Conservation (phyloP, 306 rosid species). For the Acmispon strigosus region DNA sequence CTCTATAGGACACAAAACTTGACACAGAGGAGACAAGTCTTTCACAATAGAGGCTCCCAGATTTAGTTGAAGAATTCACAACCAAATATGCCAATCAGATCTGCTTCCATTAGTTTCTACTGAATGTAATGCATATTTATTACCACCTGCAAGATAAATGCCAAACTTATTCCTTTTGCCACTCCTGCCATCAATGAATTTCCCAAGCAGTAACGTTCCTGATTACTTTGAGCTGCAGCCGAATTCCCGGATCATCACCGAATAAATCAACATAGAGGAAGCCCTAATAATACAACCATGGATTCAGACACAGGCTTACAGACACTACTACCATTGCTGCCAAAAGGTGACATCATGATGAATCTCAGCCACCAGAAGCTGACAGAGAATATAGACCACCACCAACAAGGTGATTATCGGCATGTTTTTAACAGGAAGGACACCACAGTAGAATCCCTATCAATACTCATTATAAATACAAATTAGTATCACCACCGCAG, state of each 20-base stretch:
- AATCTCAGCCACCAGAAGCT: constrained; percentile 42
- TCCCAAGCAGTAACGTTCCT: constrained; percentile 16
- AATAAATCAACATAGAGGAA: constrained; percentile 22
- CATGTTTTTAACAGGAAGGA: constrained; percentile 17
- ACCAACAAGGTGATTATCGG: constrained; percentile 33
- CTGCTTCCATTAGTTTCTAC: constrained; percentile 27
- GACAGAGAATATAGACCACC: constrained; percentile 27
- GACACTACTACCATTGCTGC: constrained; percentile 13
- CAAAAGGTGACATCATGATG: constrained; percentile 41
- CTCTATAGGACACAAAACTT: constrained; percentile 39
- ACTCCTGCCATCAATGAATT: constrained; percentile 26
- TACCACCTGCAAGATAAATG: constrained; percentile 35
- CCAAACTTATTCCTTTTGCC: constrained; percentile 30
- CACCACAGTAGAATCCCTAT: constrained; percentile 14
- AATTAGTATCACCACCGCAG: too few relatives aligned
- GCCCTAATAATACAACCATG: constrained; percentile 8
- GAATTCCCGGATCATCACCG: constrained; percentile 5
- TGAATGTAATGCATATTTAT: constrained; percentile 18
- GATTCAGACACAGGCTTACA: constrained; percentile 14
- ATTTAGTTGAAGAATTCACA: constrained; percentile 30
- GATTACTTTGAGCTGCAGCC: constrained; percentile 20
- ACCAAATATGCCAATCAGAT: constrained; percentile 26
- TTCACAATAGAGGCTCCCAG: constrained; percentile 26
- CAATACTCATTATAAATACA: background rate
- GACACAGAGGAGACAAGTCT: constrained; percentile 21